Evolutionary conservation across 306 rosid species (phyloP).

Genomic region (Begonia fuchsioides): DNA sequence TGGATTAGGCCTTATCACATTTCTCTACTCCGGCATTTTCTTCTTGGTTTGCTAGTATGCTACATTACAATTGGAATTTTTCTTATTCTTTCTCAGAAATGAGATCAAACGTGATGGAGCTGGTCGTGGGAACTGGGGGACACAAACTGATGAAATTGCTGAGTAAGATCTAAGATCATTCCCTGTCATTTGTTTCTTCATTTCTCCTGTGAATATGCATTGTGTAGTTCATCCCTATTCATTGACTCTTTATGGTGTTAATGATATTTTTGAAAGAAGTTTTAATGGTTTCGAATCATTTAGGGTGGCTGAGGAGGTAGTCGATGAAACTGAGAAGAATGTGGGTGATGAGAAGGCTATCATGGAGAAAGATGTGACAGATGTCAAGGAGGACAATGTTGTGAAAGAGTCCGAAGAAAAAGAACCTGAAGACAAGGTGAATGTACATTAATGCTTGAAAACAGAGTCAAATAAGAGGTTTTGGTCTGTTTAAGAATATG

Average conservation of each 20-base stretch:
- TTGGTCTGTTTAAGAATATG: no score
- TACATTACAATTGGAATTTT: neutral
- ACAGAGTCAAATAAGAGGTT: no score
- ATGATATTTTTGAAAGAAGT: no score
- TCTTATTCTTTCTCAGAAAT: conserved; percentile 22
- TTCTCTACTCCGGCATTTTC: neutral
- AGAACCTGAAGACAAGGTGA: conserved; percentile 79
- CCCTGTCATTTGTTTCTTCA: no score
- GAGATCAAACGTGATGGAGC: conserved; percentile 74
- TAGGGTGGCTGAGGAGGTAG: conserved; percentile 59
- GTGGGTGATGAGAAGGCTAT: conserved; percentile 61
- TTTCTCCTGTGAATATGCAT: no score
- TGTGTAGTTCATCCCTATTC: no score
- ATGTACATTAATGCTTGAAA: no score
- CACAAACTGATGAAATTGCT: conserved; percentile 47
- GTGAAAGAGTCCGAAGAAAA: conserved; percentile 52
- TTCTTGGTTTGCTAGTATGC: no score
- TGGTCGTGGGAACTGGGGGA: conserved; percentile 98
- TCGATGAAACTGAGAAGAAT: conserved; percentile 47
- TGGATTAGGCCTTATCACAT: no score
- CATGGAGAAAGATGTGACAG: conserved; percentile 36
- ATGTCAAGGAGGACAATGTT: conserved; percentile 39
- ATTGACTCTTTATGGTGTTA: no score
- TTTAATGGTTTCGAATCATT: neutral
- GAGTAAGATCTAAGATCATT: conserved; percentile 21